phyloP scores from a whole-genome alignment of 345 rosid species.

The Gossypium thurberi region DNA sequence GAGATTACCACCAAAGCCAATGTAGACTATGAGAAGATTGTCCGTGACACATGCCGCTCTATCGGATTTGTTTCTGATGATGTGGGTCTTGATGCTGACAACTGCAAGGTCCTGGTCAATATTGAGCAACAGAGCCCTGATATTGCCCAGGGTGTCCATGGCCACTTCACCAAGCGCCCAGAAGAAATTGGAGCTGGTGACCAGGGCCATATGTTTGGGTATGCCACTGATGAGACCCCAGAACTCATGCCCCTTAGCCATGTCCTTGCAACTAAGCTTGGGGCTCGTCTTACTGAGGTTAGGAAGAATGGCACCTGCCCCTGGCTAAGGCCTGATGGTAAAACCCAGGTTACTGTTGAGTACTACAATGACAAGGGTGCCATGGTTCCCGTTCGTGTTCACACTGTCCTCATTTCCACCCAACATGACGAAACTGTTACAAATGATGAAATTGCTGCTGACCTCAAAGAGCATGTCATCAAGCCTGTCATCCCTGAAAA shows the following conservation, averaged over 20 bases:
- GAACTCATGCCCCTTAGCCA: constrained; percentile 72
- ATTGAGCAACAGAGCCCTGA: constrained; percentile 81
- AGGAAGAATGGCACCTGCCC: constrained; percentile 68
- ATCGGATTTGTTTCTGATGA: constrained; percentile 70
- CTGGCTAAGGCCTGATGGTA: constrained; percentile 71
- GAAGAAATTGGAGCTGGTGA: constrained; percentile 80
- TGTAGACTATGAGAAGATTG: constrained; percentile 71
- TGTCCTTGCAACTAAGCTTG: constrained; percentile 71
- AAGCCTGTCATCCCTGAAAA: constrained; percentile 68
- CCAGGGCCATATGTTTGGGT: constrained; percentile 75
- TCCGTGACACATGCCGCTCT: constrained; percentile 60
- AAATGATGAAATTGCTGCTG: constrained; percentile 71
- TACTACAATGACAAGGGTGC: constrained; percentile 68
- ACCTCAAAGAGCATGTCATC: constrained; percentile 78
- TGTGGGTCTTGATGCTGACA: constrained; percentile 71
- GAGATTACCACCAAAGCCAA: constrained; percentile 74
- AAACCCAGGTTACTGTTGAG: constrained; percentile 79
- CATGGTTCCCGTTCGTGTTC: constrained; percentile 71
- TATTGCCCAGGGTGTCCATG: constrained; percentile 74
- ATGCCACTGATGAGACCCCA: constrained; percentile 70
- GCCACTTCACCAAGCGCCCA: constrained; percentile 68
- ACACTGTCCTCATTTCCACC: constrained; percentile 71
- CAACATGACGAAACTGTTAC: constrained; percentile 75
- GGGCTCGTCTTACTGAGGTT: constrained; percentile 69
- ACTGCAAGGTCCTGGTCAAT: constrained; percentile 71